phyloP scores from a whole-genome alignment of 2,329 filamentous ascomycete genomes.

The Ceratocystis colombiana region DNA sequence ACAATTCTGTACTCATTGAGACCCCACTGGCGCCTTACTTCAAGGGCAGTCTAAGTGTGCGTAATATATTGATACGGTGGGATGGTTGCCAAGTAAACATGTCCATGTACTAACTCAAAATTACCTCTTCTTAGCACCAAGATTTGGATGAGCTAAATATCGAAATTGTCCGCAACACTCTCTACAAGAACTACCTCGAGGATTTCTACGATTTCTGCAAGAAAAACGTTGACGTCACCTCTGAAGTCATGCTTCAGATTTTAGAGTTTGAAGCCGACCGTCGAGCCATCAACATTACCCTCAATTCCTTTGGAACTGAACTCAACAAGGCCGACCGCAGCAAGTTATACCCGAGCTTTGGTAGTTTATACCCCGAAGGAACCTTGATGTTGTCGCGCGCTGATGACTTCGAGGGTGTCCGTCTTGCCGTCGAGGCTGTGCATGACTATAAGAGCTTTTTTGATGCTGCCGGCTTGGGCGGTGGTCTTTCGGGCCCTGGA shows the following conservation, averaged over 20 bases:
- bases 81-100: background rate
- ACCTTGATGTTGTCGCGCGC: conserved; percentile 89
- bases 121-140: conserved; percentile 48
- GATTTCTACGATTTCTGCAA: conserved; percentile 96
- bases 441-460: conserved; percentile 94
- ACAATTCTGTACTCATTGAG: conserved; percentile 95
- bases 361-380: conserved; percentile 84
- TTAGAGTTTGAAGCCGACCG: conserved; percentile 95
- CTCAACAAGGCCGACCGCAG: conserved; percentile 85
- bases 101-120: conserved; percentile 13
- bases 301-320: conserved; percentile 97
- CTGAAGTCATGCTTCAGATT: conserved; percentile 91
- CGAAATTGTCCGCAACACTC: conserved; percentile 94
- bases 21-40: conserved; percentile 94
- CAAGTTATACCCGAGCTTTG: conserved; percentile 91
- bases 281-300: conserved; percentile 94
- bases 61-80: no score
- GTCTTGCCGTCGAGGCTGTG: conserved; percentile 85
- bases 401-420: conserved; percentile 88
- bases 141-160: conserved; percentile 98
- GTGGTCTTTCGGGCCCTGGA: conserved; percentile 60
- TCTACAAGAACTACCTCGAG: conserved; percentile 99
- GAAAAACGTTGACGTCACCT: conserved; percentile 77
- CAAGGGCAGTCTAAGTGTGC: conserved; percentile 73
- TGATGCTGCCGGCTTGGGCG: conserved; percentile 72